Base-by-base conservation (phyloP, 495 filamentous ascomycete genomes). In the Aspergillus ostianus region DNA sequence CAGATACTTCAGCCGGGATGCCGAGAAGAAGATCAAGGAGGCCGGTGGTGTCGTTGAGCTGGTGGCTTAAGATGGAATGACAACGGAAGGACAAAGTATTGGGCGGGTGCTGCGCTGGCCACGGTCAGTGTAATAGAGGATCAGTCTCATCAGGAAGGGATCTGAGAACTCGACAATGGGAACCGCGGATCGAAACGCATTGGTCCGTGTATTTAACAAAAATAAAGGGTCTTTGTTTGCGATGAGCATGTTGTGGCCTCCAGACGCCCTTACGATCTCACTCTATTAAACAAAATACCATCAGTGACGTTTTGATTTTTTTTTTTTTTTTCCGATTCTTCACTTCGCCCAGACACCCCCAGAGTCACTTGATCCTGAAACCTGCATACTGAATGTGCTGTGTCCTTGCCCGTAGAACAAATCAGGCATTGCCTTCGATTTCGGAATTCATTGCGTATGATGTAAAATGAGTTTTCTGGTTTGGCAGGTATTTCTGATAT, bases 21-120 rank as follows among this genome's bases (percentile, higher is more conserved):
- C 92, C 61, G 92, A 97, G 86, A 80, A 85, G 80, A 97, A 97
- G 86, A 96, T 97, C 80, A 93, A 90, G 74, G 92, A 90, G 71
- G 90, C 90, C 73, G 92, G 92, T 75, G 92, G 92, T 74, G 85
- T 95, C 68, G 83, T 94, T 63, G 90, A 97, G 81, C 79, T 97
- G 72, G 91, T 97, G 67, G 91, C 91, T 78, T 97, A 89, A 26
- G 84, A 77, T 68, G 66, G 66, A 67, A 71, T 70, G 67, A 64
- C 63, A 66, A 67, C 67, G 65, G 70, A 66, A 70, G 2, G 36
- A 41, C 36, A 13, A 41, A 15, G 36, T 41, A 67, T 66, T 62
- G 65, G 67, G 67, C 67, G 68, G 70, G 68, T 67, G 67, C 68
- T 71, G 66, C 65, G 59, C 64, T 69, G 61, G 64, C 67, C 73